These are phyloP conservation scores for Solanum chiquidenum DNA, from an alignment of 257 asterid species.

Conservation along the genomic window DNA sequence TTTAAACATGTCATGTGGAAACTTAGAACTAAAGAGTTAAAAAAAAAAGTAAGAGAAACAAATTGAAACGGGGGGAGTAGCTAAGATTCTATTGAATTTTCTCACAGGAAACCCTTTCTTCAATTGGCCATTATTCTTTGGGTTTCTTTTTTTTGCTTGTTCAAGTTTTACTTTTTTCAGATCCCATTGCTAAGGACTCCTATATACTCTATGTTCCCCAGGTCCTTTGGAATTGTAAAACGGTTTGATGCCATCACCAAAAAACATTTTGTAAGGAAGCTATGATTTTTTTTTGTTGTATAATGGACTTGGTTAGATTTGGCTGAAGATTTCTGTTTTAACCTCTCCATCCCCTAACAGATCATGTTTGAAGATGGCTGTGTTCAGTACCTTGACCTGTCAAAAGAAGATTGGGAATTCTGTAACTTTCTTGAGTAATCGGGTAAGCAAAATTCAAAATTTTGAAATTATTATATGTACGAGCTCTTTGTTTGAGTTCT, in stretches of 20 bases:
- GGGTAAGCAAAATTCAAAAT: conserved; percentile 18
- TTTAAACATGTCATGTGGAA: background rate
- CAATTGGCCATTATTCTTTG: background rate
- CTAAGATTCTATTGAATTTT: background rate
- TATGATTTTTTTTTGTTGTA: background rate
- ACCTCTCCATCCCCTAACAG: conserved; percentile 20
- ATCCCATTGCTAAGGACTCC: background rate
- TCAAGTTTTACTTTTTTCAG: background rate
- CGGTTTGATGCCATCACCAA: conserved; percentile 51
- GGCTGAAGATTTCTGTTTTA: background rate
- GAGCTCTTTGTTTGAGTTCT: background rate
- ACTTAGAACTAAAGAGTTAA: background rate
- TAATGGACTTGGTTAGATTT: conserved; percentile 1
- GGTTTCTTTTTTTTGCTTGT: background rate
- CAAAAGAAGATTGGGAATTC: conserved; percentile 82
- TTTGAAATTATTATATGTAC: background rate
- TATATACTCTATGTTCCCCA: conserved; percentile 8
- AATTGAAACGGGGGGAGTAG: background rate
- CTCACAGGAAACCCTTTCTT: background rate
- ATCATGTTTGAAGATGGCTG: conserved; percentile 84
- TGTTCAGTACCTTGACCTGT: conserved; percentile 62
- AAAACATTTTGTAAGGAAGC: conserved; percentile 68
- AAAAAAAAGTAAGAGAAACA: background rate
- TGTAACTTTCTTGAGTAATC: conserved; percentile 29
- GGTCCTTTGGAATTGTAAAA: conserved; percentile 72